Conservation (phyloP, 2,329 filamentous ascomycete genomes). For the Bipolaris oryzae region DNA sequence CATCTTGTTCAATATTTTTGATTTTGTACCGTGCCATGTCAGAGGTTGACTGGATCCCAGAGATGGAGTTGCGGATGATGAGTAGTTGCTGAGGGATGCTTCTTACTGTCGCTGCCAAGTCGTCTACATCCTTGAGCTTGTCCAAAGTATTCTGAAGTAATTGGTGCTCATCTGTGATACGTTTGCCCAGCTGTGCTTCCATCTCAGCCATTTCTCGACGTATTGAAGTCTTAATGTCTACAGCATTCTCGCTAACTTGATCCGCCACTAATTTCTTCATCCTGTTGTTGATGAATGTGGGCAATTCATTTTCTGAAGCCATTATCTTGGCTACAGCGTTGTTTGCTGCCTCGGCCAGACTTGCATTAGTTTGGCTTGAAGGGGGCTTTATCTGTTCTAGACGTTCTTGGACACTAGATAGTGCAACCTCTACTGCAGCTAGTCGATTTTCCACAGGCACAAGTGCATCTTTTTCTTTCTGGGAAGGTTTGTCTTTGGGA, state of each 20-base stretch:
- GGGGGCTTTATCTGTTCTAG: background rate
- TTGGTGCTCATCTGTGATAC: background rate
- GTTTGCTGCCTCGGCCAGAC: background rate
- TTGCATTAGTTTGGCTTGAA: background rate
- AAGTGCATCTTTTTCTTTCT: background rate
- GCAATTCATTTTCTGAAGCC: background rate
- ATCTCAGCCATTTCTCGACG: background rate
- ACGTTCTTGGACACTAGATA: background rate
- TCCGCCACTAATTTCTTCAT: background rate
- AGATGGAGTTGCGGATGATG: constrained; percentile 1
- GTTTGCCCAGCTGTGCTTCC: background rate
- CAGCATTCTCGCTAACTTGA: background rate
- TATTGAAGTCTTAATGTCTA: background rate
- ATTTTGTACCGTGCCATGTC: background rate
- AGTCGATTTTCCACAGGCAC: background rate
- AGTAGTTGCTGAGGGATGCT: constrained; percentile 1
- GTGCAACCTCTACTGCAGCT: background rate
- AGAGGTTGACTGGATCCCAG: background rate
- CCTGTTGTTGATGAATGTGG: background rate
- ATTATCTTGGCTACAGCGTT: background rate
- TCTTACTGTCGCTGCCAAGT: background rate
- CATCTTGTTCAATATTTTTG: background rate
- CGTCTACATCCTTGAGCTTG: background rate
- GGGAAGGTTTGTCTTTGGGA: background rate
- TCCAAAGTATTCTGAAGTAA: background rate